Evolutionary conservation across 202 grass and related monocot species (phyloP).

Genomic region (Saccharum hybrid): DNA sequence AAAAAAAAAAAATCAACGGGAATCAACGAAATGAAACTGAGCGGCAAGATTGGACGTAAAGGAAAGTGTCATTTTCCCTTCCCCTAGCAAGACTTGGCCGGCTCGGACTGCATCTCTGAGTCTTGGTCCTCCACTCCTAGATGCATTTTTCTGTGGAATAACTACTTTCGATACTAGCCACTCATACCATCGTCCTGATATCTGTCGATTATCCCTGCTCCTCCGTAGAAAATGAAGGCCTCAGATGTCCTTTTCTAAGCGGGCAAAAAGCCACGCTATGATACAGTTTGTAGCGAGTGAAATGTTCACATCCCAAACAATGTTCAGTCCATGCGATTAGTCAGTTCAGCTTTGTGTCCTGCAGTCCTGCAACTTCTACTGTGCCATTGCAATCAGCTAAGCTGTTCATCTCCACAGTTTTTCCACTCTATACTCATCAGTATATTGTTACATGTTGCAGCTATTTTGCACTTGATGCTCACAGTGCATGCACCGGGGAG

Average conservation of each 20-base stretch:
- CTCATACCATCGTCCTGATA: not conserved
- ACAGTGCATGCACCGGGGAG: slow-evolving; percentile 26
- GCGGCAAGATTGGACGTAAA: not conserved
- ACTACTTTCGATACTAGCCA: not conserved
- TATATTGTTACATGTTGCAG: slow-evolving; percentile 6
- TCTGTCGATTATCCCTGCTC: not conserved
- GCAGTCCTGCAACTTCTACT: not conserved
- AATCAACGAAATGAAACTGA: not conserved
- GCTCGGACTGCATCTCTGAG: too few relatives aligned
- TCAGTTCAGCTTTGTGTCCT: not conserved
- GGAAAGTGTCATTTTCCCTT: not conserved
- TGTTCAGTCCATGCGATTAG: not conserved
- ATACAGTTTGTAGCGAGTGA: not conserved
- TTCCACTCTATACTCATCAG: not conserved
- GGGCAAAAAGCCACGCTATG: not conserved
- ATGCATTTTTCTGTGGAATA: not conserved
- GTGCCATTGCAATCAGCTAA: not conserved
- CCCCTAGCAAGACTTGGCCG: not conserved
- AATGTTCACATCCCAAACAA: not conserved
- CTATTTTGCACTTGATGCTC: not conserved
- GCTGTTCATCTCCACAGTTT: not conserved
- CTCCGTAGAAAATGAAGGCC: not conserved
- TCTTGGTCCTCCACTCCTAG: not conserved
- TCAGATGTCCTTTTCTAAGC: not conserved
- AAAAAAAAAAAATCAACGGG: not conserved